Conservation (phyloP, 1,284 basidiomycete genomes). For the Chalciporus sp. region DNA sequence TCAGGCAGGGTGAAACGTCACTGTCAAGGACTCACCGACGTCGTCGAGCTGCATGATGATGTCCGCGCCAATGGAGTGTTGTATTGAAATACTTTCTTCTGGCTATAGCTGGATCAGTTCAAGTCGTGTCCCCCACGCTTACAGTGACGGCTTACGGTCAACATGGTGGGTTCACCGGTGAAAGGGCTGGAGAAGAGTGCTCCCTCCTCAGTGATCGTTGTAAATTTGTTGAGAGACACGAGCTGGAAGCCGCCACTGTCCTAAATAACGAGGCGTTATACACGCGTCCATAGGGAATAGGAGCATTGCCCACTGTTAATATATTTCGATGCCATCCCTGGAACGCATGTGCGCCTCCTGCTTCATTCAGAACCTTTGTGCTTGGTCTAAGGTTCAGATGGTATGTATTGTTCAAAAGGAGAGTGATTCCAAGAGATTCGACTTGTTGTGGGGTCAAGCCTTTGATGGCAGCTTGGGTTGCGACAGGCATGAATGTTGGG, state of each 20-base stretch:
- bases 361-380: slow-evolving; percentile 65
- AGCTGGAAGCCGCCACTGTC: slow-evolving; percentile 88
- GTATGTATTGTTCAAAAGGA: slow-evolving; percentile 86
- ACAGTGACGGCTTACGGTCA: slow-evolving; percentile 61
- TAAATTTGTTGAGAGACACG: slow-evolving; percentile 82
- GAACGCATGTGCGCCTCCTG: slow-evolving; percentile 81
- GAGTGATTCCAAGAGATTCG: slow-evolving; percentile 73
- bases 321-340: slow-evolving; percentile 85
- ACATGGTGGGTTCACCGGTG: slow-evolving; percentile 79
- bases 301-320: slow-evolving; percentile 59
- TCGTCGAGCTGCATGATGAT: slow-evolving; percentile 93
- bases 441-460: slow-evolving; percentile 84
- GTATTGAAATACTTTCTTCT: slow-evolving; percentile 83
- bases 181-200: slow-evolving; percentile 83
- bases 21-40: slow-evolving; percentile 59
- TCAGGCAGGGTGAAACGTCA: slow-evolving; percentile 2
- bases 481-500: slow-evolving; percentile 90
- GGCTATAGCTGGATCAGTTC: slow-evolving; percentile 50
- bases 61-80: slow-evolving; percentile 84
- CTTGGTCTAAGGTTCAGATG: slow-evolving; percentile 83
- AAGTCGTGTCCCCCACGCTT: neutral
- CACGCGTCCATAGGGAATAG: slow-evolving; percentile 5
- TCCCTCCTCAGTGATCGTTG: slow-evolving; percentile 82
- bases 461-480: slow-evolving; percentile 86
- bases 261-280: slow-evolving; percentile 37